These are phyloP conservation scores for Linderniella brevidens DNA, from an alignment of 257 asterid species.

Conservation along the genomic window DNA sequence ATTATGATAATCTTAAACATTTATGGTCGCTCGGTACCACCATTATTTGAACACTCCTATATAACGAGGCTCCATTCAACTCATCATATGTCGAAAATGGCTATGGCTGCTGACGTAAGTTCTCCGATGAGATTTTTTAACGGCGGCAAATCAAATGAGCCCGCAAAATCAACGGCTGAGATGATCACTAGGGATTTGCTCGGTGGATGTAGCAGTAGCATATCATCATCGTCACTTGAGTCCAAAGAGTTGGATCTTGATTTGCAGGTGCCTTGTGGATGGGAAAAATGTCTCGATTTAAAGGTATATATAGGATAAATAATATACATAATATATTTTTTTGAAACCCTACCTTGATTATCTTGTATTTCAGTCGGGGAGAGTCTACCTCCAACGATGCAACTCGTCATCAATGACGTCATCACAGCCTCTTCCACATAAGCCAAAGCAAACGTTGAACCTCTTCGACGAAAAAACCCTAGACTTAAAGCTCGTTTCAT, in stretches of 20 bases:
- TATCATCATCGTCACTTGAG: constrained; percentile 18
- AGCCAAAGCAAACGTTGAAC: too few relatives aligned
- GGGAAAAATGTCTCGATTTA: constrained; percentile 82
- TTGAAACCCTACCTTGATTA: neutral
- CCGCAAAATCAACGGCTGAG: constrained; percentile 36
- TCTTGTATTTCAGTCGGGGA: constrained; percentile 54
- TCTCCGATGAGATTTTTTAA: constrained; percentile 38
- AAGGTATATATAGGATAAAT: constrained; percentile 38
- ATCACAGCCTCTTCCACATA: too few relatives aligned
- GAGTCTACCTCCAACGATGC: constrained; percentile 55
- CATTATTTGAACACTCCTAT: too few relatives aligned
- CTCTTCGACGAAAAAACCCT: too few relatives aligned
- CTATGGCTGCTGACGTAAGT: constrained; percentile 84
- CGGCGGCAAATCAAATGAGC: constrained; percentile 28
- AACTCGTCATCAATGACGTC: too few relatives aligned
- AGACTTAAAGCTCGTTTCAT: constrained; percentile 31
- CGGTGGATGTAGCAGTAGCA: constrained; percentile 25
- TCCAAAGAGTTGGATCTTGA: constrained; percentile 82
- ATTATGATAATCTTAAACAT: too few relatives aligned
- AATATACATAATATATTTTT: neutral
- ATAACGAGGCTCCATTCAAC: too few relatives aligned
- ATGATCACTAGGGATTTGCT: constrained; percentile 57
- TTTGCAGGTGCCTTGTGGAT: constrained; percentile 79
- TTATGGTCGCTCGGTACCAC: too few relatives aligned
- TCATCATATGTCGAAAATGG: too few relatives aligned